Conservation (phyloP, 2,329 filamentous ascomycete species). For the Cladosporium phlei region DNA sequence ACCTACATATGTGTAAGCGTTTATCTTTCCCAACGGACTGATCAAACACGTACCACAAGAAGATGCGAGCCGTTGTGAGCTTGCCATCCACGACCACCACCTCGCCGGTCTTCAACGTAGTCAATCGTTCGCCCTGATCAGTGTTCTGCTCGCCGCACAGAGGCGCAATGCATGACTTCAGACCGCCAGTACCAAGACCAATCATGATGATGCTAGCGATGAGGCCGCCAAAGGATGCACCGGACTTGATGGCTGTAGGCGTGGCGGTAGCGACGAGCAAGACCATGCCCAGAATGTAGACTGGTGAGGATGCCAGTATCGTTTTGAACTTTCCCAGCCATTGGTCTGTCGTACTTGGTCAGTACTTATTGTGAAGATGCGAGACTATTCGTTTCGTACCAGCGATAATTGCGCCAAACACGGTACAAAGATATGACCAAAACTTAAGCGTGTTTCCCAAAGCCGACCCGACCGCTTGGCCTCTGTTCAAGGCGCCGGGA, state of each 20-base stretch:
- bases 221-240: conserved; percentile 57
- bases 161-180: conserved; percentile 66
- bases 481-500: conserved; percentile 33
- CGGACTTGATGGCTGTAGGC: conserved; percentile 56
- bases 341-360: conserved; percentile 54
- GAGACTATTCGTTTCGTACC: conserved; percentile 31
- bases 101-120: conserved; percentile 35
- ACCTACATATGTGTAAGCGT: not conserved
- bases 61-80: conserved; percentile 38
- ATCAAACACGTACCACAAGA: not conserved
- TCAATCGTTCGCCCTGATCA: conserved; percentile 33
- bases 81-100: conserved; percentile 39
- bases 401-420: conserved; percentile 21
- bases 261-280: conserved; percentile 62
- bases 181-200: conserved; percentile 67
- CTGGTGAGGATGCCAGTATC: conserved; percentile 60
- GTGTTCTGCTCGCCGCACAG: conserved; percentile 42
- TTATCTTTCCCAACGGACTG: not conserved
- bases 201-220: conserved; percentile 59
- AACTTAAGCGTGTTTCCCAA: conserved; percentile 42
- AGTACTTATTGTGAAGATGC: no score
- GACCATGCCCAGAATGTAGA: conserved; percentile 61
- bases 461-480: conserved; percentile 34
- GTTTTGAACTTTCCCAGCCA: conserved; percentile 64
- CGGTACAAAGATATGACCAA: conserved; percentile 28